A percentile compares a stretch with the other conserved stretches of the same genome.
These are phyloP conservation scores for Colletotrichum acutatum DNA, from an alignment of 2,329 filamentous ascomycete genomes.

Conservation along the genomic window DNA sequence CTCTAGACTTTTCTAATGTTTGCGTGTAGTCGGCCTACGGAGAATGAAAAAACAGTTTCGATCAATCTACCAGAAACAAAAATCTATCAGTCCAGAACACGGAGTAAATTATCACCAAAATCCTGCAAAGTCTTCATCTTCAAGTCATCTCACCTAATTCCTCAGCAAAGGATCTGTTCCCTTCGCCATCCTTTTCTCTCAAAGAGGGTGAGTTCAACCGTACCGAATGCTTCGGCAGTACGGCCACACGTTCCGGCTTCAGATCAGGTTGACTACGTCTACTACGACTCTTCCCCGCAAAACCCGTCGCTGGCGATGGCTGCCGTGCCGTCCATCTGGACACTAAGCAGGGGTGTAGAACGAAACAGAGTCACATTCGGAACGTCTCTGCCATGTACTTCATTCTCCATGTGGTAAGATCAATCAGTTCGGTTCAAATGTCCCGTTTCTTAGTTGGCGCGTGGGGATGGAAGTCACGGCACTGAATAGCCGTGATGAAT, in stretches of 20 bases:
- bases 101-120: no score
- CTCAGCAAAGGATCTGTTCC: no score
- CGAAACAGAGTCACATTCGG: neutral
- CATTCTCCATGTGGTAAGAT: neutral
- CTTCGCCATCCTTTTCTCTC: no score
- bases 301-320: neutral
- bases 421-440: neutral
- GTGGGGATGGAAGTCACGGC: neutral
- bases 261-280: neutral
- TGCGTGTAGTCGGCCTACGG: no score
- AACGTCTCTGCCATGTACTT: neutral
- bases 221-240: no score
- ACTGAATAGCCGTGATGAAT: neutral
- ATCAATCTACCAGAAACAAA: no score
- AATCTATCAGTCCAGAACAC: no score
- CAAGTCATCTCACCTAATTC: no score
- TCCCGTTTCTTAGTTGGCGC: neutral
- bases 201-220: no score
- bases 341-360: neutral
- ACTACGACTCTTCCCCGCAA: neutral
- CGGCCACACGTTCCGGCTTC: neutral
- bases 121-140: no score
- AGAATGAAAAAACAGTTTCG: no score
- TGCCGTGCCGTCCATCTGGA: neutral
- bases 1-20: neutral